A percentile compares a stretch with the other conserved stretches of the same genome.
Evolutionary conservation across 192 early-diverging fungal genomes (phyloP).

Genomic region (Coemansia sp.): DNA sequence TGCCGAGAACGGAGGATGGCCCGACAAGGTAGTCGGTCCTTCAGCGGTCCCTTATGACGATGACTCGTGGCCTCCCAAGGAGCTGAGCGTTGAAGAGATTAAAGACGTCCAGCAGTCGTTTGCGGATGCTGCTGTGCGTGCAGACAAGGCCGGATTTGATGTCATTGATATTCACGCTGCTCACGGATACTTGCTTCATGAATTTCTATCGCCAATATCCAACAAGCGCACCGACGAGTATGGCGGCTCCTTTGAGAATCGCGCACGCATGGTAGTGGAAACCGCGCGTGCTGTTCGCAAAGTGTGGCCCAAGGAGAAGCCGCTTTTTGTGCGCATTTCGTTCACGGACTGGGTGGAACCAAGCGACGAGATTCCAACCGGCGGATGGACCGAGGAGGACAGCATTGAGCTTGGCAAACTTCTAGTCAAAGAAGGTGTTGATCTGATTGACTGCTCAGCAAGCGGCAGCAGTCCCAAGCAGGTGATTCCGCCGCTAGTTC

Average conservation of each 20-base stretch:
- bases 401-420: too few species aligned
- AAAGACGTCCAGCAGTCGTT: constrained; percentile 62
- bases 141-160: constrained; percentile 52
- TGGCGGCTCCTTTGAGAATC: constrained; percentile 89
- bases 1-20: constrained; percentile 65
- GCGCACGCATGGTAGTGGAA: constrained; percentile 75
- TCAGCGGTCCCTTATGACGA: constrained; percentile 55
- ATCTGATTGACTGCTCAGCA: constrained; percentile 15
- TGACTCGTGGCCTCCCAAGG: constrained; percentile 29
- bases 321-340: constrained; percentile 59
- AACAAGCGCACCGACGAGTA: constrained; percentile 51
- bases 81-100: constrained; percentile 71
- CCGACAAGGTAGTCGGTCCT: constrained; percentile 67
- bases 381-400: constrained; percentile 63
- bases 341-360: constrained; percentile 65
- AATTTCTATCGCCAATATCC: constrained; percentile 75
- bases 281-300: constrained; percentile 60
- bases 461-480: constrained; percentile 65
- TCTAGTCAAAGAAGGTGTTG: too few species aligned
- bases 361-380: constrained; percentile 41
- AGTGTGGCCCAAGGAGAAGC: constrained; percentile 66
- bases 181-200: constrained; percentile 85
- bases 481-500: constrained; percentile 44
- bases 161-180: constrained; percentile 87
- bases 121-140: constrained; percentile 24